Evolutionary conservation across 306 rosid genomes (phyloP).

Genomic region (Amphicarpaea edgeworthii): DNA sequence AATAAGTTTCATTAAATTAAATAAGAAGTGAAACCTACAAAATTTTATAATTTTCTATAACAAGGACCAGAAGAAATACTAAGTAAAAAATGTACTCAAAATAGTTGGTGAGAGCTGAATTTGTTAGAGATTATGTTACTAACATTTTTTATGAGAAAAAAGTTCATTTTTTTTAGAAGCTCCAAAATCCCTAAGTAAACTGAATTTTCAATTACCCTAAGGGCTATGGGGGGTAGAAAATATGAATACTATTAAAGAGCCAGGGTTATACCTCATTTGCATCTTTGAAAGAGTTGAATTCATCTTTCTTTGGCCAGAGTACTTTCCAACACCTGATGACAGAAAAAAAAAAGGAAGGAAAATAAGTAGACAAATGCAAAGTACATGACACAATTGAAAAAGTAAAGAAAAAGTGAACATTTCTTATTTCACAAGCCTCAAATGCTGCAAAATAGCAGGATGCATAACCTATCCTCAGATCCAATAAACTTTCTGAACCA

Average conservation of each 20-base stretch:
- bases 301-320: conserved; percentile 62
- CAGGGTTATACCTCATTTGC: conserved; percentile 59
- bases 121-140: no score
- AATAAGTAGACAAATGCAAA: background rate
- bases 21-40: background rate
- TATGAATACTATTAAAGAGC: background rate
- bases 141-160: background rate
- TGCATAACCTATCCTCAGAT: background rate
- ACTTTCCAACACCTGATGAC: conserved; percentile 56
- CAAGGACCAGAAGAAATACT: no score
- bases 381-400: background rate
- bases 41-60: no score
- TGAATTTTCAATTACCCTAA: background rate
- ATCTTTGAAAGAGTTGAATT: conserved; percentile 53
- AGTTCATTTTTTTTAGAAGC: conserved; percentile 26
- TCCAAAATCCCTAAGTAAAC: conserved; percentile 24
- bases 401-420: conserved; percentile 17
- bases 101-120: no score
- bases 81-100: no score
- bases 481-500: conserved; percentile 9
- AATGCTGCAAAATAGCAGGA: conserved; percentile 26
- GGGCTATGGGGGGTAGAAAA: background rate
- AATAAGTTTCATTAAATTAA: background rate
- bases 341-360: background rate
- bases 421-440: conserved; percentile 23